These are phyloP conservation scores for Gossypium gossypioides DNA, from an alignment of 441 rosid species.

Conservation along the genomic window DNA sequence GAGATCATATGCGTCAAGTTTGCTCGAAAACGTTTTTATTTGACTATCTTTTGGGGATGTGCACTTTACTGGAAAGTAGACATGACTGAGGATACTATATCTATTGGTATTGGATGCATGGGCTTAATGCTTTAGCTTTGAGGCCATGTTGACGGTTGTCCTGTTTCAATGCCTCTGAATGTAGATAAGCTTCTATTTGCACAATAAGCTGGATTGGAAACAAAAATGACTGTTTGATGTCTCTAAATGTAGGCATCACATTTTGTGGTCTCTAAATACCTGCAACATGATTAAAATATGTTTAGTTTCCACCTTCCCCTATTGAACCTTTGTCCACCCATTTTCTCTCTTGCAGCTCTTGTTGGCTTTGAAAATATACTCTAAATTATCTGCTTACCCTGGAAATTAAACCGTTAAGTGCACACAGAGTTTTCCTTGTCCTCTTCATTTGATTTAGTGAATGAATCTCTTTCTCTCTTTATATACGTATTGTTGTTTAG, in stretches of 20 bases:
- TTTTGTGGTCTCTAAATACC: background rate
- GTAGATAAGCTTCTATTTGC: background rate
- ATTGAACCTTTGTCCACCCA: background rate
- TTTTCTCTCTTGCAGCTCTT: background rate
- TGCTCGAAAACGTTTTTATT: background rate
- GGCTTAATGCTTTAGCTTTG: background rate
- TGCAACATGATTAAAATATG: background rate
- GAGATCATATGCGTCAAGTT: background rate
- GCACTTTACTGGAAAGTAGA: background rate
- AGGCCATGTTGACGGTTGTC: background rate
- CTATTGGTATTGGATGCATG: background rate
- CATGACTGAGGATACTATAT: background rate
- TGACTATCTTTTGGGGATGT: background rate
- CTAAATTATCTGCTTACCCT: background rate
- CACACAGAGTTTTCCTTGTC: background rate
- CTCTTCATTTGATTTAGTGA: background rate
- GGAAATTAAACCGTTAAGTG: background rate
- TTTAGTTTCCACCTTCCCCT: background rate
- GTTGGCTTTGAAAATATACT: background rate
- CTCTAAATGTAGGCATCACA: background rate
- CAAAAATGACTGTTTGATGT: background rate
- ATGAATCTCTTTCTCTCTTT: background rate
- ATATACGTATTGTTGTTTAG: background rate
- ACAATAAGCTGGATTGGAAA: background rate
- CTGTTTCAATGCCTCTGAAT: background rate